Conservation (phyloP, 2,329 filamentous ascomycete species). For the Phaeophleospora eucalypticola region DNA sequence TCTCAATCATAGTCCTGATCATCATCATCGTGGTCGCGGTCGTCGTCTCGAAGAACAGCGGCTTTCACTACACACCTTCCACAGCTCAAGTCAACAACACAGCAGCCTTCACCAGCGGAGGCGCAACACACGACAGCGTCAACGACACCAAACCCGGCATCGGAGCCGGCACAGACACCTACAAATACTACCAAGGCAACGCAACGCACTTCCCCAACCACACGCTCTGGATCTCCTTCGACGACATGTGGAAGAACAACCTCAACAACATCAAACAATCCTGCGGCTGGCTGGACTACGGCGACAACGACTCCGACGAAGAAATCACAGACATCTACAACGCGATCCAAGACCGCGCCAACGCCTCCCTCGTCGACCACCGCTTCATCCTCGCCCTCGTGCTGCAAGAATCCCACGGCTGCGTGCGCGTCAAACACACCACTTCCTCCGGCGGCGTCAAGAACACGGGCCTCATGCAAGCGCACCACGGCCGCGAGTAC, state of each 20-base stretch:
- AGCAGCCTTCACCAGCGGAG: conserved; percentile 26
- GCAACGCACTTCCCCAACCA: conserved; percentile 18
- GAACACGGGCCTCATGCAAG: conserved; percentile 17
- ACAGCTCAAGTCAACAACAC: conserved; percentile 30
- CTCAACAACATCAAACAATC: conserved; percentile 28
- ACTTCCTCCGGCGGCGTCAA: conserved; percentile 10
- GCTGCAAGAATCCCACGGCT: conserved; percentile 17
- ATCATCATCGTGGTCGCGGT: conserved; percentile 23
- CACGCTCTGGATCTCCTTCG: conserved; percentile 25
- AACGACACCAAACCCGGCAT: conserved; percentile 23
- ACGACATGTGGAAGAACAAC: conserved; percentile 36
- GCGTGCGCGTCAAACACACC: conserved; percentile 11
- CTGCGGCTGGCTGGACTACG: conserved; percentile 33
- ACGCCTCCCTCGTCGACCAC: conserved; percentile 16
- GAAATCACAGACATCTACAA: conserved; percentile 18
- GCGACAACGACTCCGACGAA: conserved; percentile 26
- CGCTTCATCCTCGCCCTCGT: conserved; percentile 15
- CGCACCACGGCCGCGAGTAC: conserved; percentile 25
- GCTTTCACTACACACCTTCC: conserved; percentile 28
- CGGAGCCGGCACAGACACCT: conserved; percentile 25
- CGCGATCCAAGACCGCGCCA: conserved; percentile 17
- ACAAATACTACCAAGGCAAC: conserved; percentile 31
- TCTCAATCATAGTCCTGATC: conserved; percentile 20
- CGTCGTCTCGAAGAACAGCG: conserved; percentile 20
- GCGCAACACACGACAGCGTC: conserved; percentile 27